Evolutionary conservation across 768 basidiomycete genomes (phyloP), one percentile per base, ranked within the genome.

Genomic region (Suillus americanus): DNA sequence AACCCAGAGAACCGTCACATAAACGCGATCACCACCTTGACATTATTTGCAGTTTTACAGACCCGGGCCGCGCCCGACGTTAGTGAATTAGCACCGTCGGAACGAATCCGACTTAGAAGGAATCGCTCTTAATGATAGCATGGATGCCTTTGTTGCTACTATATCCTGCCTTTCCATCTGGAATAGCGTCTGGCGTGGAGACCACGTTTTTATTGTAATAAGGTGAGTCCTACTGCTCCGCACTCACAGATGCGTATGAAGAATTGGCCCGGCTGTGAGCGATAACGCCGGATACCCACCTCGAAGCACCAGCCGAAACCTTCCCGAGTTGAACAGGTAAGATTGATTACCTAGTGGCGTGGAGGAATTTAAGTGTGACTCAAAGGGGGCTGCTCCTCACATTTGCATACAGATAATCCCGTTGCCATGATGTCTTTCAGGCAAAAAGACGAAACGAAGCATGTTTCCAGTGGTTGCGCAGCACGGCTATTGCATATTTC

Each of bases 381-480:
- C 25, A n/a, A n/a, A 43, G 43, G 40, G 40, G 16, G 43, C 20
- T 9, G 20, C 43, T 45, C 43, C 20, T 45, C 43, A 8, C 43
- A n/a, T n/a, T 41, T 18, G 18, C 18, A 14, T 25, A 13, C 13
- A 0, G 8, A 18, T 9, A 50, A 25, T 48, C 14, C 23, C 23
- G 2, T 48, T 14, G 13, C 9, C 12, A 23, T 25, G 48, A 25
- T 48, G 6, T 25, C 23, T 25, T 25, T 37, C 33, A 51, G 50
- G 43, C 63, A 6, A 64, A 51, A 16, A n/a, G 60, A 33, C 51
- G 60, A n/a, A 61, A 46, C 38, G 51, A 46, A 41, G 61, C 35
- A 20, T 65, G 38, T 13, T 62, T 23, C 20, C 60, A 43, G 1
- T 56, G 61, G 23, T 25, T 55, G 8, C 45, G 18, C 28, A 48